Percentiles rank a stretch among this genome's conserved stretches.
These are phyloP conservation scores for Entonaema liquescens DNA, from an alignment of 495 filamentous ascomycete genomes.

Conservation along the genomic window DNA sequence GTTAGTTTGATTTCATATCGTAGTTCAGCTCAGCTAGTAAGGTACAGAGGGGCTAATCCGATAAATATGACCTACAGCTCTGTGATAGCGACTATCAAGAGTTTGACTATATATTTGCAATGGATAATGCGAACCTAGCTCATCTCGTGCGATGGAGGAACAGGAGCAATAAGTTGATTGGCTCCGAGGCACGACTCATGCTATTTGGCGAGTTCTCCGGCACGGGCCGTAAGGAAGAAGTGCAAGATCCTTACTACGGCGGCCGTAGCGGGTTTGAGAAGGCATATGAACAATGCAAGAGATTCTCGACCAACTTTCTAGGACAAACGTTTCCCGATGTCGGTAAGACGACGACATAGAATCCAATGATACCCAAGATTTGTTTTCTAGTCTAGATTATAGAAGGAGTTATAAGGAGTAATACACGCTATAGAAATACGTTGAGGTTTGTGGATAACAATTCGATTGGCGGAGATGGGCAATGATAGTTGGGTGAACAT, in stretches of 20 bases:
- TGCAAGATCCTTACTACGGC: slow-evolving; percentile 95
- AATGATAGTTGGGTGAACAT: neutral
- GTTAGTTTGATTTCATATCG: slow-evolving; percentile 50
- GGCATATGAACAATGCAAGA: slow-evolving; percentile 81
- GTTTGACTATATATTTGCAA: slow-evolving; percentile 94
- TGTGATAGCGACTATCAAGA: slow-evolving; percentile 71
- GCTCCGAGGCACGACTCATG: slow-evolving; percentile 66
- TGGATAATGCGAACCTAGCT: slow-evolving; percentile 86
- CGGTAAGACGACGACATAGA: slow-evolving; percentile 20
- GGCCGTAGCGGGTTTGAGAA: slow-evolving; percentile 81
- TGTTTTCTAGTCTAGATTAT: slow-evolving; percentile 1
- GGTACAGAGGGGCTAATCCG: neutral
- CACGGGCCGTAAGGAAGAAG: slow-evolving; percentile 70
- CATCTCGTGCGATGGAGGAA: slow-evolving; percentile 70
- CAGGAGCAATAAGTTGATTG: slow-evolving; percentile 56
- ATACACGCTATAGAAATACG: neutral
- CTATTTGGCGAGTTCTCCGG: slow-evolving; percentile 87
- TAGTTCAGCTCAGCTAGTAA: neutral
- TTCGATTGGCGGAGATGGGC: neutral
- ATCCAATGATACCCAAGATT: slow-evolving; percentile 25
- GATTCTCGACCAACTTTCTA: slow-evolving; percentile 83
- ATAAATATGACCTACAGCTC: slow-evolving; percentile 26
- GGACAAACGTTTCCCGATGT: slow-evolving; percentile 57
- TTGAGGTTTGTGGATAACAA: neutral
- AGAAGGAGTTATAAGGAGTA: slow-evolving; percentile 4